Percentiles rank a stretch among this genome's conserved stretches.
Evolutionary conservation across 2,329 filamentous ascomycete species (phyloP).

Genomic region (Aspergillaceae sp.): DNA sequence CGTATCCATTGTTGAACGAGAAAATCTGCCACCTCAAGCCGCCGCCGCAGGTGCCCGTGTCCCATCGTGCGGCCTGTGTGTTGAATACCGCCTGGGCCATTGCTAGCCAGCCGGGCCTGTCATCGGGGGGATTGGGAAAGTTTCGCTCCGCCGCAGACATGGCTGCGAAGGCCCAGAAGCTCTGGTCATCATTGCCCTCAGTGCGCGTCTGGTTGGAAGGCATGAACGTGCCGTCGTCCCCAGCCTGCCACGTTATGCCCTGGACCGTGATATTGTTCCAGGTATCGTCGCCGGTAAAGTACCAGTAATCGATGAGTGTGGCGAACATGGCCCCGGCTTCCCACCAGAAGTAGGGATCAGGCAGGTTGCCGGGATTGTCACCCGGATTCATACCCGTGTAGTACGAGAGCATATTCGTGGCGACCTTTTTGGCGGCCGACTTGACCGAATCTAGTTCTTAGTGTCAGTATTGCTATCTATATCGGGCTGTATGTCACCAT

Average conservation of each 20-base stretch:
- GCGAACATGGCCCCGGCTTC: slow-evolving; percentile 38
- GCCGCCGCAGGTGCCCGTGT: slow-evolving; percentile 56
- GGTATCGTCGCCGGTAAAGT: slow-evolving; percentile 32
- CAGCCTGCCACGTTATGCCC: slow-evolving; percentile 31
- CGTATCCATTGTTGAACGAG: slow-evolving; percentile 26
- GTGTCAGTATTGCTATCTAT: neutral
- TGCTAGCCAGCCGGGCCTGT: slow-evolving; percentile 65
- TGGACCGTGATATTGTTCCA: slow-evolving; percentile 32
- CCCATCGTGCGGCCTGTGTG: slow-evolving; percentile 64
- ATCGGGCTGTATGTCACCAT: neutral
- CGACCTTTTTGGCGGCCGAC: slow-evolving; percentile 36
- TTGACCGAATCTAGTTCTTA: slow-evolving; percentile 39
- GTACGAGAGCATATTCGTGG: slow-evolving; percentile 43
- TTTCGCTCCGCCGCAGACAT: slow-evolving; percentile 47
- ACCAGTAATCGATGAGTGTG: slow-evolving; percentile 36
- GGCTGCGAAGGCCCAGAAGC: slow-evolving; percentile 50
- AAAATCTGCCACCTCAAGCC: slow-evolving; percentile 47
- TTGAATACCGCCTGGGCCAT: slow-evolving; percentile 74
- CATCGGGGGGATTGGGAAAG: slow-evolving; percentile 36
- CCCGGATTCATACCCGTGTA: slow-evolving; percentile 43
- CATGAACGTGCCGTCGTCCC: slow-evolving; percentile 32
- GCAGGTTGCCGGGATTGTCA: slow-evolving; percentile 44
- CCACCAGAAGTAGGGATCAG: slow-evolving; percentile 42
- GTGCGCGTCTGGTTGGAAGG: slow-evolving; percentile 34
- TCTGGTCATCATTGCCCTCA: slow-evolving; percentile 50